These are phyloP conservation scores for Sporothrix brunneoviolacea DNA, from an alignment of 2,329 filamentous ascomycete genomes.

Conservation along the genomic window DNA sequence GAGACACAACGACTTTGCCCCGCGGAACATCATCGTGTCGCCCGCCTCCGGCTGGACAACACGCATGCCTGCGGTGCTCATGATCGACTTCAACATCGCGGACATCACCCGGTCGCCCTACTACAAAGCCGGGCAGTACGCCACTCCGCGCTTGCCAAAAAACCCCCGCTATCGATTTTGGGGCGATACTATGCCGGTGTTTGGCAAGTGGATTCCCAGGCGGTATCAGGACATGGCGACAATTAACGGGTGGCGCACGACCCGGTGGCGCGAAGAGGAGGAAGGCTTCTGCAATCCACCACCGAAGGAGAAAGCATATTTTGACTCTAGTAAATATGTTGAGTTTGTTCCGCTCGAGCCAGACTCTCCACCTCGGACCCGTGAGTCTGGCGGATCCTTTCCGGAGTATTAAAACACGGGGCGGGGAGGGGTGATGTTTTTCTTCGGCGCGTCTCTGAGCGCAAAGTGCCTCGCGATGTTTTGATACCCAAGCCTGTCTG, in stretches of 20 bases:
- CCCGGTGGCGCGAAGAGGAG: neutral
- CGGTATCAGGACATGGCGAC: neutral
- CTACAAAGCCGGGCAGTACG: neutral
- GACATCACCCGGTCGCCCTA: neutral
- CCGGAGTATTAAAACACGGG: no score
- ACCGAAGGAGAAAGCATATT: neutral
- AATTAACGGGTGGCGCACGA: neutral
- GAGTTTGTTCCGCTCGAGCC: neutral
- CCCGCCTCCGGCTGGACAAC: neutral
- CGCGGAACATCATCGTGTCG: slow-evolving; percentile 6
- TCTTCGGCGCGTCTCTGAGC: no score
- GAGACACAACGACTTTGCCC: slow-evolving; percentile 5
- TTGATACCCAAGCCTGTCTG: no score
- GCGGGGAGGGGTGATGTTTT: no score
- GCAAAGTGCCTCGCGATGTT: no score
- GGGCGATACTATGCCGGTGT: neutral
- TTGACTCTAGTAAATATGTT: neutral
- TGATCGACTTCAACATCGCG: slow-evolving; percentile 5
- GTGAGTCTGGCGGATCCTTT: neutral
- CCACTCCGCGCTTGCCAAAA: neutral
- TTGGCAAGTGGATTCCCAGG: neutral
- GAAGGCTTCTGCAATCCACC: neutral
- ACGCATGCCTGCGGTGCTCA: neutral
- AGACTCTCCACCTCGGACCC: neutral
- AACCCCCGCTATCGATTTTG: slow-evolving; percentile 3